Conservation (phyloP, 805 yeast genomes). For the Kuraishia ogatae region DNA sequence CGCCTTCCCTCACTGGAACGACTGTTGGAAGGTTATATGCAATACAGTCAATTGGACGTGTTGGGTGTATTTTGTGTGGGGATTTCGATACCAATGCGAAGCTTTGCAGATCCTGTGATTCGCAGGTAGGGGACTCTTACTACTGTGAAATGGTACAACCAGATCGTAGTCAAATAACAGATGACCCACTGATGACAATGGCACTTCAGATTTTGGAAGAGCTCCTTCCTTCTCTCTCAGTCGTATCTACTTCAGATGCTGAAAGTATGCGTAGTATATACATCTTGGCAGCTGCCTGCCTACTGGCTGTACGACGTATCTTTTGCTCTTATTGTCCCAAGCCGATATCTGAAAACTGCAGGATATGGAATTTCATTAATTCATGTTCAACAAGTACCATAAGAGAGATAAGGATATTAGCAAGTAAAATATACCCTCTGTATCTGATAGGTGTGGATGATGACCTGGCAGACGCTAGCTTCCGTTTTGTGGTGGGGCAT, state of each 20-base stretch:
- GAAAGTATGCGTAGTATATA: not conserved
- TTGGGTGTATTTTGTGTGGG: conserved; percentile 17
- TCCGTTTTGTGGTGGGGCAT: conserved; percentile 33
- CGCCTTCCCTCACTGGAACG: not conserved
- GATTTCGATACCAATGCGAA: conserved; percentile 23
- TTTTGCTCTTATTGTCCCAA: conserved; percentile 49
- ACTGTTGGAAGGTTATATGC: conserved; percentile 16
- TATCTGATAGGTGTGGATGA: conserved; percentile 33
- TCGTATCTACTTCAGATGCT: not conserved
- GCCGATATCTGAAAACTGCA: conserved; percentile 15
- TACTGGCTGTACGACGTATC: conserved; percentile 37
- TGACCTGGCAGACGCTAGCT: conserved; percentile 30
- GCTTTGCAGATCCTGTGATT: conserved; percentile 31
- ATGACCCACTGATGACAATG: not conserved
- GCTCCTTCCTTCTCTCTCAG: not conserved
- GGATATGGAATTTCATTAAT: conserved; percentile 31
- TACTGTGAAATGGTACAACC: not conserved
- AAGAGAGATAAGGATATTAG: conserved; percentile 47
- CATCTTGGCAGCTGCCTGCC: conserved; percentile 16
- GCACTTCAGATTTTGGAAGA: not conserved
- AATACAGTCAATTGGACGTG: conserved; percentile 30
- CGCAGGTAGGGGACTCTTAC: not conserved
- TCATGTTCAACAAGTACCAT: conserved; percentile 29
- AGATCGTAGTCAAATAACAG: not conserved
- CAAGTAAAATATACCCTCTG: conserved; percentile 46